A percentile compares a stretch with the other conserved stretches of the same genome.
These are phyloP conservation scores for Epithemia pelagica DNA, from an alignment of 108 stramenopile genomes.

Conservation along the genomic window DNA sequence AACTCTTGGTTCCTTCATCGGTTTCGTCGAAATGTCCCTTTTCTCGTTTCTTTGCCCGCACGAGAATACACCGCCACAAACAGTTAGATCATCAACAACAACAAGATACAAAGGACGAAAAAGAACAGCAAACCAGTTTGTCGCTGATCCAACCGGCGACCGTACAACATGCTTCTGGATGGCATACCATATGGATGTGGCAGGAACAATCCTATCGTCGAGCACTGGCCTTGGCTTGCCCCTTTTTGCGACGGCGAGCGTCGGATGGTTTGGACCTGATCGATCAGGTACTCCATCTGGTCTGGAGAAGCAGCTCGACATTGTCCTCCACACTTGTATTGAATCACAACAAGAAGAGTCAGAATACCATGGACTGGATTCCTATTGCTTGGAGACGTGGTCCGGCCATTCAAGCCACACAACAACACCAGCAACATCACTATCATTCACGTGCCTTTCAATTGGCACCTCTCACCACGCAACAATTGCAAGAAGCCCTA, in stretches of 20 bases:
- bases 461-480: slow-evolving; percentile 8
- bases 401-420: not conserved
- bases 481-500: slow-evolving; percentile 14
- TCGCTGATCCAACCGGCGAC: too few species aligned
- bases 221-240: slow-evolving; percentile 54
- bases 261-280: slow-evolving; percentile 53
- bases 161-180: too few species aligned
- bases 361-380: not conserved
- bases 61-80: too few species aligned
- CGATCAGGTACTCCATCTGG: slow-evolving; percentile 41
- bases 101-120: too few species aligned
- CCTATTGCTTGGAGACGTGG: not conserved
- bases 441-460: slow-evolving; percentile 45
- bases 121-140: too few species aligned
- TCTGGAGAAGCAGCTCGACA: not conserved
- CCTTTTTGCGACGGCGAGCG: slow-evolving; percentile 61
- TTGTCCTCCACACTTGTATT: not conserved
- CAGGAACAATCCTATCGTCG: slow-evolving; percentile 28
- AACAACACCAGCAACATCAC: not conserved
- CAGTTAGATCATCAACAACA: too few species aligned
- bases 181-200: too few species aligned
- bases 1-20: too few species aligned
- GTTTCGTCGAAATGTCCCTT: too few species aligned
- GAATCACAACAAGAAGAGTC: not conserved
- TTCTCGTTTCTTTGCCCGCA: too few species aligned